phyloP scores from a whole-genome alignment of 2,329 filamentous ascomycete species.

The Sporothrix brasiliensis region DNA sequence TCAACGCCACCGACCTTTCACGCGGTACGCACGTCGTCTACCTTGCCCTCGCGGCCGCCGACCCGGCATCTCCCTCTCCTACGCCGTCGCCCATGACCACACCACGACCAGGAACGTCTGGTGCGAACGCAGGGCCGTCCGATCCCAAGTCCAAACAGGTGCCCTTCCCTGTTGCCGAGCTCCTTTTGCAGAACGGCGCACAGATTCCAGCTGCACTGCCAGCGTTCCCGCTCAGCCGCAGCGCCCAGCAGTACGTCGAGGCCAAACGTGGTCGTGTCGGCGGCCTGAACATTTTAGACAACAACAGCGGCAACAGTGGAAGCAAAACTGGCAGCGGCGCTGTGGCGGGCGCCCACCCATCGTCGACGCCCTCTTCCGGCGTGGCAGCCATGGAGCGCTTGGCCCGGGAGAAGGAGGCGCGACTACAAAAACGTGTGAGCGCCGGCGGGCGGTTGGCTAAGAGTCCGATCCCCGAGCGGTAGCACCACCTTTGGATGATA shows the following conservation, averaged over 20 bases:
- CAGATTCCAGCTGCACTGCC: conserved; percentile 76
- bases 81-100: conserved; percentile 41
- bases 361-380: conserved; percentile 56
- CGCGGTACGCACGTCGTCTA: conserved; percentile 87
- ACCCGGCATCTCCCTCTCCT: conserved; percentile 75
- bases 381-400: conserved; percentile 50
- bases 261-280: conserved; percentile 63
- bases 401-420: conserved; percentile 66
- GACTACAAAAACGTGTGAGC: conserved; percentile 77
- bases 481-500: conserved; percentile 43
- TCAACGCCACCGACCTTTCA: conserved; percentile 83
- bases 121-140: conserved; percentile 24
- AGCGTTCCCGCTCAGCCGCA: conserved; percentile 79
- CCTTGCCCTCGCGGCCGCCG: conserved; percentile 86
- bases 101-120: neutral
- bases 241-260: conserved; percentile 82
- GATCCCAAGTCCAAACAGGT: conserved; percentile 56
- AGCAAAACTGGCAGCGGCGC: conserved; percentile 38
- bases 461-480: conserved; percentile 64
- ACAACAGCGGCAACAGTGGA: neutral
- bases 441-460: conserved; percentile 73
- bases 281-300: conserved; percentile 17
- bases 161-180: conserved; percentile 85
- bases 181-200: conserved; percentile 91
- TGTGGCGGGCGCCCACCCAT: conserved; percentile 27